These are phyloP conservation scores for Leccinum variicolor DNA, from an alignment of 768 basidiomycete species.

Conservation along the genomic window DNA sequence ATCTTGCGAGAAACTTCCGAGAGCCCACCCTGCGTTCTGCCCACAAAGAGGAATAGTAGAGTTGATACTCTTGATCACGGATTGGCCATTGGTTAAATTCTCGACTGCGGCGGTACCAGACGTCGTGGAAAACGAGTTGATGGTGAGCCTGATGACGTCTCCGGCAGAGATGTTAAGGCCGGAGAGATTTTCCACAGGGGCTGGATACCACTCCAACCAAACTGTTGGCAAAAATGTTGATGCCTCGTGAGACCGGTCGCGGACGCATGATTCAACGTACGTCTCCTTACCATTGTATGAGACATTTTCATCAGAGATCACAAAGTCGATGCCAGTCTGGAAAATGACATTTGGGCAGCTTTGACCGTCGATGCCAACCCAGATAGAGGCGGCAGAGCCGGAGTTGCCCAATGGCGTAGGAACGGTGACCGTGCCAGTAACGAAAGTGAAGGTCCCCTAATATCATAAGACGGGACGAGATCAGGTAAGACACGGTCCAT, in stretches of 20 bases:
- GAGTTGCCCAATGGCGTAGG: background rate
- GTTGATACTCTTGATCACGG: background rate
- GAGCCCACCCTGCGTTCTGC: constrained; percentile 6
- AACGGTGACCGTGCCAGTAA: constrained; percentile 1
- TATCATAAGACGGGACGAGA: background rate
- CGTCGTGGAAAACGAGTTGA: background rate
- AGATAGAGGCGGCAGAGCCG: background rate
- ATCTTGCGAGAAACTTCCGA: background rate
- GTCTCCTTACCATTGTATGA: constrained; percentile 2
- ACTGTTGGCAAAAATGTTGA: background rate
- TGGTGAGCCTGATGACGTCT: constrained; percentile 1
- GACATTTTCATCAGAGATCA: background rate
- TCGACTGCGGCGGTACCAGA: constrained; percentile 4
- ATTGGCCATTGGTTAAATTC: constrained; percentile 5
- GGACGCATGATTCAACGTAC: too few species aligned
- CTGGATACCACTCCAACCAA: constrained; percentile 9
- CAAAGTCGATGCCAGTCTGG: constrained; percentile 4
- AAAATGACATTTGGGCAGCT: background rate
- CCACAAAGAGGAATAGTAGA: constrained; percentile 4
- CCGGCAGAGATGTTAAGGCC: background rate
- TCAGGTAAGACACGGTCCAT: background rate
- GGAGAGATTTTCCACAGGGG: background rate
- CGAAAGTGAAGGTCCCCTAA: constrained; percentile 3
- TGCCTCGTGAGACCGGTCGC: background rate
- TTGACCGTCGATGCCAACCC: constrained; percentile 10